These are phyloP conservation scores for Pseudopithomyces maydicus DNA, from an alignment of 2,329 filamentous ascomycete species.

Conservation along the genomic window DNA sequence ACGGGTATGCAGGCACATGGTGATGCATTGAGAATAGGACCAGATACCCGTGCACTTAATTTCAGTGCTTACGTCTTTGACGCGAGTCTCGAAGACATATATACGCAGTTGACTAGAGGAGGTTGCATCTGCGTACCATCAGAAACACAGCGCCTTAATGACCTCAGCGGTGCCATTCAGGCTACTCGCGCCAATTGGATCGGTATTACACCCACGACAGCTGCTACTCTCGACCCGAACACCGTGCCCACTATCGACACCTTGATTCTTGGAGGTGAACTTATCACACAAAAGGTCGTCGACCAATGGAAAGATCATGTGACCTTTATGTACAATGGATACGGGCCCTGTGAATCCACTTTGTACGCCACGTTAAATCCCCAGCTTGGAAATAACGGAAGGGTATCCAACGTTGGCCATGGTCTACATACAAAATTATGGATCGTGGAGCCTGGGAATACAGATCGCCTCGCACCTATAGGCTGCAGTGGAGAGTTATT, in stretches of 20 bases:
- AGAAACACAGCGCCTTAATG: conserved; percentile 56
- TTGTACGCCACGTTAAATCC: conserved; percentile 12
- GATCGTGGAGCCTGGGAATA: conserved; percentile 30
- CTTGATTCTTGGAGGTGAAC: neutral
- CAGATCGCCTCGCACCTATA: conserved; percentile 20
- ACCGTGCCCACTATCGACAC: neutral
- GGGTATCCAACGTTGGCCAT: conserved; percentile 10
- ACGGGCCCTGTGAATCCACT: conserved; percentile 23
- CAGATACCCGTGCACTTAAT: conserved; percentile 42
- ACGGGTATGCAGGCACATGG: conserved; percentile 9
- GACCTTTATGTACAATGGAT: conserved; percentile 12
- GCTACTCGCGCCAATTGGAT: neutral
- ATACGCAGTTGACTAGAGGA: conserved; percentile 61
- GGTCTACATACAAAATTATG: conserved; percentile 13
- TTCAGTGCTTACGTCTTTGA: conserved; percentile 65
- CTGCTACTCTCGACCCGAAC: neutral
- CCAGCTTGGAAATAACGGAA: conserved; percentile 20
- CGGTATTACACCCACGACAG: neutral
- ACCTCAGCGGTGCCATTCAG: conserved; percentile 57
- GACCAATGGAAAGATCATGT: conserved; percentile 3
- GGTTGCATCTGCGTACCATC: conserved; percentile 64
- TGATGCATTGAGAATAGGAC: neutral
- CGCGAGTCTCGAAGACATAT: conserved; percentile 59
- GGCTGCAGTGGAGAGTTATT: conserved; percentile 29
- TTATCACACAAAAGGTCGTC: conserved; percentile 6